A percentile compares a stretch with the other conserved stretches of the same genome.
Conservation (phyloP, 31 red algal species). For the Asparagopsis taxiformis region DNA sequence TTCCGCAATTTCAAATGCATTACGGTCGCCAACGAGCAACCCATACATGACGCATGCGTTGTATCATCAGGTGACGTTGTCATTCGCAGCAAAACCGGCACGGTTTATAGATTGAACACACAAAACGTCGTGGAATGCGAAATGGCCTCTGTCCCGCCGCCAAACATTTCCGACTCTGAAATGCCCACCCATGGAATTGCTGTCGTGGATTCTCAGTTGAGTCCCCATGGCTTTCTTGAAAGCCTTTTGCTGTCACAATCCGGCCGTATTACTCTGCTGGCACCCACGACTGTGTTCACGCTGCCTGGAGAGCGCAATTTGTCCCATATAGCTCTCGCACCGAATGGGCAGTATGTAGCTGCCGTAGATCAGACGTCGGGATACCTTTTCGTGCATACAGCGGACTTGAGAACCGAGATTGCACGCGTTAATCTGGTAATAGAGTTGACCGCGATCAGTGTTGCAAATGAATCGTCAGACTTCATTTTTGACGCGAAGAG, state of each 20-base stretch:
- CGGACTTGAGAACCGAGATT: conserved; percentile 28
- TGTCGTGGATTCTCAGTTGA: no score
- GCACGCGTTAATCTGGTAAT: conserved; percentile 47
- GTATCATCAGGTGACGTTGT: no score
- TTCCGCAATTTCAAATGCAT: background rate
- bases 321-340: conserved; percentile 53
- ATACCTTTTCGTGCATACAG: conserved; percentile 35
- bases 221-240: no score
- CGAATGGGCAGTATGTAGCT: conserved; percentile 48
- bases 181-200: no score
- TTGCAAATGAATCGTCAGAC: conserved; percentile 47
- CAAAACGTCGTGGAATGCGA: no score
- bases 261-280: conserved; percentile 17
- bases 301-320: conserved; percentile 12
- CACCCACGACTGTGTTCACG: conserved; percentile 9
- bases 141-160: no score
- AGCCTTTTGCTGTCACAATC: conserved; percentile 28
- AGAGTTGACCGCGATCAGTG: conserved; percentile 29
- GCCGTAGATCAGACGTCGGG: conserved; percentile 35
- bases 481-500: conserved; percentile 40
- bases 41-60: conserved; percentile 58
- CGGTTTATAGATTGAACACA: no score
- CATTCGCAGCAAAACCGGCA: no score
- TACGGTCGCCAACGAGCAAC: conserved; percentile 29
- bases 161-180: no score